Base-by-base conservation (phyloP, 1,139 yeast species). In the Blastobotrys apis region DNA sequence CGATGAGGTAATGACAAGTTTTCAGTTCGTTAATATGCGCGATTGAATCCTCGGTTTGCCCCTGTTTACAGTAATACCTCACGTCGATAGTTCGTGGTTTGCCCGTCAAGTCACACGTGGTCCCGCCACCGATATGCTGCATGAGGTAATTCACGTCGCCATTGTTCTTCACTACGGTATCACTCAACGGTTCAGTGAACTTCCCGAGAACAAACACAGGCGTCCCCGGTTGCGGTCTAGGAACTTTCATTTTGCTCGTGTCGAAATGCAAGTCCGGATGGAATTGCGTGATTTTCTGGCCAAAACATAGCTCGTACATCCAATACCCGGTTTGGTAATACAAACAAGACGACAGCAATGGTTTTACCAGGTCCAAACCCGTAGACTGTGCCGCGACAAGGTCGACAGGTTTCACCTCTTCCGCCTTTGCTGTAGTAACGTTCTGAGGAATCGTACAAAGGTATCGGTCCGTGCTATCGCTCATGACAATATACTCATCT, bases 1-100 rank as follows among this genome's bases (percentile, higher is more conserved):
- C 70, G 61, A 82, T 72, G 52, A 74, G 73, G 57, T 87, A 87
- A 39, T 77, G 78, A 61, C 97, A 88, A 0, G 92, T 82, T 50
- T 74, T 75, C 41, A 77, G 68, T 63, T 90, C 97, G 41, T 68
- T 69, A 0, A 82, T 74, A 48, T 73, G 72, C 15, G 66, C 66
- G 3, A 80, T 63, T 3, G 53, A 50, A 12, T 54, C 60, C 6
- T 53, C 50, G 1, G 62, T 55, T 12, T 51, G 53, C 1, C 59
- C 56, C 0, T 75, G 71, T 51, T 80, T 81, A 63, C 97, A 90
- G 29, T 73, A 69, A 58, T 82, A 87, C 41, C 77, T 77, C 3
- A 90, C 66, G 44, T 82, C 85, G 1, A 80, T 69, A 1, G 73
- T 64, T 48, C 97, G 72, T 3, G 81, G 81, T 33, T 68, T 65